Evolutionary conservation across 176 grass and related monocot genomes (phyloP).

Genomic region (Areca catechu): DNA sequence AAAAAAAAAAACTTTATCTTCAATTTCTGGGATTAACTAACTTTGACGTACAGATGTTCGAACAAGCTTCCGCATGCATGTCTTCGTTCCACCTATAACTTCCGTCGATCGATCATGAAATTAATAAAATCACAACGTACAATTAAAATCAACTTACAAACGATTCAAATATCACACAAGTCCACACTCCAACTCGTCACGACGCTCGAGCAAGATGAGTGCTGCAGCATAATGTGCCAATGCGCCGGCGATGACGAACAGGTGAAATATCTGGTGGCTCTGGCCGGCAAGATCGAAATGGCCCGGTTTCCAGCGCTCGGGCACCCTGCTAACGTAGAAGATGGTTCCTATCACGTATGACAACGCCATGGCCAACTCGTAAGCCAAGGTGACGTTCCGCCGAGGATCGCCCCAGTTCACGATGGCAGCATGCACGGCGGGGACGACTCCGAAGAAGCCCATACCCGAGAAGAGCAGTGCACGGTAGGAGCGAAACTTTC

Average conservation of each 20-base stretch:
- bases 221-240: conserved; percentile 60
- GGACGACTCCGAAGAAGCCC: conserved; percentile 72
- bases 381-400: conserved; percentile 48
- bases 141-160: too few relatives aligned
- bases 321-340: conserved; percentile 81
- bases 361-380: conserved; percentile 61
- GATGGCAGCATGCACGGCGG: conserved; percentile 51
- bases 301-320: conserved; percentile 77
- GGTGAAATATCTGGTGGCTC: conserved; percentile 98
- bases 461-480: conserved; percentile 66
- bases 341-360: conserved; percentile 45
- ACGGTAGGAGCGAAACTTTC: conserved; percentile 59
- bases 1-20: too few relatives aligned
- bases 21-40: too few relatives aligned
- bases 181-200: conserved; percentile 27
- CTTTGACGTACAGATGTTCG: too few relatives aligned
- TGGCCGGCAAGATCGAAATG: conserved; percentile 67
- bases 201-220: conserved; percentile 52
- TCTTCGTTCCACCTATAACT: too few relatives aligned
- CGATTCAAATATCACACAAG: too few relatives aligned
- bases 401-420: conserved; percentile 61
- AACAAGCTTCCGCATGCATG: too few relatives aligned
- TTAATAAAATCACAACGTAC: too few relatives aligned
- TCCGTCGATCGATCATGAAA: too few relatives aligned
- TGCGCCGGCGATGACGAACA: conserved; percentile 67